Evolutionary conservation across 163 green algal genomes (phyloP).

Genomic region (Scenedesmus sp.): DNA sequence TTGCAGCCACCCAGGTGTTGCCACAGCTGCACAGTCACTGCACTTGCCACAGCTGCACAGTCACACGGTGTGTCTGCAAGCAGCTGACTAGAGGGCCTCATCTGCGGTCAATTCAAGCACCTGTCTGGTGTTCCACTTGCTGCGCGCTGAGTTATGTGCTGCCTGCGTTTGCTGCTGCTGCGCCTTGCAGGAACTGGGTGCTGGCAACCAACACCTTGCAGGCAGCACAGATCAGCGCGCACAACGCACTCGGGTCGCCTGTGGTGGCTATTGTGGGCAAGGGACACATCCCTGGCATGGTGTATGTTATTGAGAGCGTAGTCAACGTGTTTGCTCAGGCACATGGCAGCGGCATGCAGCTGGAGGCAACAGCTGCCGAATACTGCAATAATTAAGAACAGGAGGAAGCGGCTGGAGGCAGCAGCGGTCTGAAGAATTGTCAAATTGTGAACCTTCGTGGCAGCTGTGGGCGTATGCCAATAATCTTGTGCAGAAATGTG

Average conservation of each 20-base stretch:
- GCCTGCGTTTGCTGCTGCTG: not conserved
- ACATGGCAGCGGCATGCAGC: not conserved
- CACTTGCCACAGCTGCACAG: not conserved
- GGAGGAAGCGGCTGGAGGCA: not conserved
- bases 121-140: not conserved
- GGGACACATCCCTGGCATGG: slow-evolving; percentile 43
- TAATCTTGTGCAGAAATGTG: too few relatives aligned
- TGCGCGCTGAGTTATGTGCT: not conserved
- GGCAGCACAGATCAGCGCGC: not conserved
- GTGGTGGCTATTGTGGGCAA: slow-evolving; percentile 40
- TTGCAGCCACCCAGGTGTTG: not conserved
- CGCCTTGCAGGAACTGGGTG: slow-evolving; percentile 25
- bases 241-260: not conserved
- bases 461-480: too few relatives aligned
- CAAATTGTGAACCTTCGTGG: too few relatives aligned
- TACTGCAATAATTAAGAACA: not conserved
- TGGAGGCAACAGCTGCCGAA: not conserved
- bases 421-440: not conserved
- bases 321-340: not conserved
- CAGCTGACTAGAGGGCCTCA: not conserved
- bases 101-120: not conserved
- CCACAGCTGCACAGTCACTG: not conserved
- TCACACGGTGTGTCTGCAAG: not conserved
- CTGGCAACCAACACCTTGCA: slow-evolving; percentile 27
- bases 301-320: slow-evolving; percentile 26